Evolutionary conservation across 2,329 filamentous ascomycete species (phyloP).

Genomic region (Colletotrichum brevisporum): DNA sequence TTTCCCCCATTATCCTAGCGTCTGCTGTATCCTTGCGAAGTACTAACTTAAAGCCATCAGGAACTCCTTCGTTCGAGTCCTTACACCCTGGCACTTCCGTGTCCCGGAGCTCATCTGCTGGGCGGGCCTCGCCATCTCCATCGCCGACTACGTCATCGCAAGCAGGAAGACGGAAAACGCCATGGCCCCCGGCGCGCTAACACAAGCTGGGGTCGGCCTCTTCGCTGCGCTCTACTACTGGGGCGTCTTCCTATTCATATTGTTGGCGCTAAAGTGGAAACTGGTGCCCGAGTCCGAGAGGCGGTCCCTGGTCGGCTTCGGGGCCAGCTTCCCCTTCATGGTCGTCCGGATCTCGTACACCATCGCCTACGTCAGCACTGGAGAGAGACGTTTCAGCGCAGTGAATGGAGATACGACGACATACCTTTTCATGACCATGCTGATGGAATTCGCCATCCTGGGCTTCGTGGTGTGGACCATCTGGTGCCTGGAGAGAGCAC

Average conservation of each 20-base stretch:
- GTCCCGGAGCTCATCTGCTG: slow-evolving; percentile 43
- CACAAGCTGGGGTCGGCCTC: slow-evolving; percentile 39
- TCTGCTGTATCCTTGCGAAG: not conserved
- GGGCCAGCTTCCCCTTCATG: slow-evolving; percentile 33
- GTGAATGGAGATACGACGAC: slow-evolving; percentile 36
- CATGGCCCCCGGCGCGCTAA: slow-evolving; percentile 38
- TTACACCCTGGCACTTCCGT: slow-evolving; percentile 39
- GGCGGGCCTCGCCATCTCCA: slow-evolving; percentile 42
- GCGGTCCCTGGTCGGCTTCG: slow-evolving; percentile 35
- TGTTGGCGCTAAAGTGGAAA: slow-evolving; percentile 26
- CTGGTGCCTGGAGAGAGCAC: slow-evolving; percentile 7
- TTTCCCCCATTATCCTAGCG: not conserved
- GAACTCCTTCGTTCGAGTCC: slow-evolving; percentile 25
- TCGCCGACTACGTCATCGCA: slow-evolving; percentile 41
- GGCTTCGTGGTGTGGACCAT: slow-evolving; percentile 25
- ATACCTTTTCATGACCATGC: slow-evolving; percentile 38
- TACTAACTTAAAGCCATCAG: not conserved
- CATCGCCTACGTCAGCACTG: slow-evolving; percentile 41
- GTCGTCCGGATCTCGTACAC: slow-evolving; percentile 41
- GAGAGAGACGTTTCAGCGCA: slow-evolving; percentile 37
- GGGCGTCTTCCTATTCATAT: slow-evolving; percentile 34
- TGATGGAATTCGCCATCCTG: slow-evolving; percentile 38
- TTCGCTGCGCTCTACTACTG: slow-evolving; percentile 42
- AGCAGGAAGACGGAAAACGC: slow-evolving; percentile 32
- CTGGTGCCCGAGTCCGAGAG: slow-evolving; percentile 29